Conservation (phyloP, 2,329 filamentous ascomycete genomes). For the Fusarium sororula region DNA sequence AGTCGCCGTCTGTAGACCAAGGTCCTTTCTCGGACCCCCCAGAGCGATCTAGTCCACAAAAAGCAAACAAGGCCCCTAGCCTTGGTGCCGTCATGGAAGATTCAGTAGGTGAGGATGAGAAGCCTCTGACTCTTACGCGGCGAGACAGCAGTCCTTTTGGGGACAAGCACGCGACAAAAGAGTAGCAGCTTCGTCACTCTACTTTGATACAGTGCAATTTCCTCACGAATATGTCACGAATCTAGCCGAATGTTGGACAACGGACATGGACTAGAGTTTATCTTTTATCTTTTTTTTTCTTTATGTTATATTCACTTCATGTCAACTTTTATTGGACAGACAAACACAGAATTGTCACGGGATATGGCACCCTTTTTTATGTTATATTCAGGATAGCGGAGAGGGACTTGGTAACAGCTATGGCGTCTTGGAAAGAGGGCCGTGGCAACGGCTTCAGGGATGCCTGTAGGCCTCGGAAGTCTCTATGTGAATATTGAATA, state of each 20-base stretch:
- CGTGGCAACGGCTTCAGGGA: conserved; percentile 43
- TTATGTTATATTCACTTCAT: conserved; percentile 34
- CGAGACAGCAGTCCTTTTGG: conserved; percentile 62
- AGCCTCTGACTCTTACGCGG: conserved; percentile 41
- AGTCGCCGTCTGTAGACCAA: conserved; percentile 60
- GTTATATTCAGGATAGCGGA: conserved; percentile 32
- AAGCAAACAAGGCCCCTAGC: conserved; percentile 52
- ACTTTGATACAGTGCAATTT: conserved; percentile 25
- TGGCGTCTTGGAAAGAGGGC: conserved; percentile 44
- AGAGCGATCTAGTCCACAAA: conserved; percentile 42
- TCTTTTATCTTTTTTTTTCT: conserved; percentile 10
- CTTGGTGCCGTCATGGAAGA: conserved; percentile 67
- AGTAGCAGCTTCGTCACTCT: conserved; percentile 44
- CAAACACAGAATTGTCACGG: conserved; percentile 31
- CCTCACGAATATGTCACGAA: conserved; percentile 34
- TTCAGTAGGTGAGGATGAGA: conserved; percentile 50
- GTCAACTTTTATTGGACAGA: conserved; percentile 41
- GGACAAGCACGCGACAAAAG: conserved; percentile 66
- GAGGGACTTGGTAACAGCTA: conserved; percentile 40
- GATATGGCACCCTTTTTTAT: conserved; percentile 39
- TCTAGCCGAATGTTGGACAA: conserved; percentile 22
- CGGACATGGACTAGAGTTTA: conserved; percentile 17
- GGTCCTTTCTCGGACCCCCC: conserved; percentile 69
- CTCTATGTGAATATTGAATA: conserved; percentile 42
- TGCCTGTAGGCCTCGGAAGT: conserved; percentile 40